Base-by-base conservation (phyloP, 106 monocot species). In the Dioscorea dumetorum region DNA sequence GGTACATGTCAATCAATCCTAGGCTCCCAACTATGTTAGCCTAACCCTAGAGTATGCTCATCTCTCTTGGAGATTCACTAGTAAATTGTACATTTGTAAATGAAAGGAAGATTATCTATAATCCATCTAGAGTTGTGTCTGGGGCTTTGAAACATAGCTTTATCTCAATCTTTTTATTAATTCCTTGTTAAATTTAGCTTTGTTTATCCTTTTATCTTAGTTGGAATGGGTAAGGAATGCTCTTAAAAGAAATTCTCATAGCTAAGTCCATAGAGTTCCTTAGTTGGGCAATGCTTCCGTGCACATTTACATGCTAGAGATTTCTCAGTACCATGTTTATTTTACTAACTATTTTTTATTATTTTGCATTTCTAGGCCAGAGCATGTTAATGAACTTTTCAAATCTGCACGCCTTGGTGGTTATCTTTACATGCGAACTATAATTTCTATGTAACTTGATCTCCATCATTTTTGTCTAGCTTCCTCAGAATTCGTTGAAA, bases 331-430 rank as follows among this genome's bases (percentile, higher is more conserved):
- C 13, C 14, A 53, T 53, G 5, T 18, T 53, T 4, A 53, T 2
- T 7, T 7, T 34, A 4, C 34, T 34, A 34, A 34, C 7, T 3
- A 34, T 34, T 34, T n/a, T 34, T 34, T 34, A 14, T 50, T 53
- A 53, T 53, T 16, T 14, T 60, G 34, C 34, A 23, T 69, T 20
- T 72, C 50, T 66, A 95, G 95, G 70, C 76, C 91, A 70, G 95
- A 95, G 59, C 88, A 91, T 76, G 17, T 95, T 71, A 91, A 95
- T 86, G 95, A 75, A 78, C 49, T 91, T 73, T 74, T 95, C 75
- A 91, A 72, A 63, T 88, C 86, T 56, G 88, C 91, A 19, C 75
- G 69, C 5, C 79, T 86, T 75, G 83, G 80, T 69, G 91, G 91
- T 24, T 95, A 91, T 74, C 88, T 95, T 65, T 69, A 88, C 48